A percentile compares a stretch with the other conserved stretches of the same genome.
Evolutionary conservation across 768 basidiomycete species (phyloP).

Genomic region (Suillus brevipes): DNA sequence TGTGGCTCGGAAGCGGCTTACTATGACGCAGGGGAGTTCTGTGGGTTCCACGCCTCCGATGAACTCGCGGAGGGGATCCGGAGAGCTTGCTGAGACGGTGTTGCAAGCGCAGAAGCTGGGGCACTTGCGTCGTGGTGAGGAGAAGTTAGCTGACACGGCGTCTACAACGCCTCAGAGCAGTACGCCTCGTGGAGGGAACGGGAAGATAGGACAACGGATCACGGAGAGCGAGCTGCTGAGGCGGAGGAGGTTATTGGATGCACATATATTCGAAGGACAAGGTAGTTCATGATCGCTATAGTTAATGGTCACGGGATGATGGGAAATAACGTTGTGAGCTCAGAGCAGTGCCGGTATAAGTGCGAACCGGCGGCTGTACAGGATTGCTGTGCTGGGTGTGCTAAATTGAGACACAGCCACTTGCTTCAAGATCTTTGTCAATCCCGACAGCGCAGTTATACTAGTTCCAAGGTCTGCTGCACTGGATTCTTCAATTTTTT

Average conservation of each 20-base stretch:
- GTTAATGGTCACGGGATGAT: background rate
- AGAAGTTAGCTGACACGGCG: background rate
- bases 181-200: slow-evolving; percentile 33
- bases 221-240: slow-evolving; percentile 79
- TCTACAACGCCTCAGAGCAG: slow-evolving; percentile 22
- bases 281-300: background rate
- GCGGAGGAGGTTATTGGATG: slow-evolving; percentile 73
- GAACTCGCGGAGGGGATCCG: slow-evolving; percentile 21
- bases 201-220: slow-evolving; percentile 64
- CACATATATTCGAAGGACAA: slow-evolving; percentile 54
- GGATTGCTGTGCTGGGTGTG: slow-evolving; percentile 34
- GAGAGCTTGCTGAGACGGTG: slow-evolving; percentile 18
- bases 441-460: background rate
- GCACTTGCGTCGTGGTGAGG: background rate
- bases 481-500: slow-evolving; percentile 23
- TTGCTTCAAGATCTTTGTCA: slow-evolving; percentile 16
- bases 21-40: slow-evolving; percentile 8
- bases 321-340: background rate
- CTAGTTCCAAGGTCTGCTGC: slow-evolving; percentile 12
- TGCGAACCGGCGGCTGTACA: background rate
- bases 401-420: slow-evolving; percentile 38
- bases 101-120: slow-evolving; percentile 15
- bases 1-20: slow-evolving; percentile 53
- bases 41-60: slow-evolving; percentile 28
- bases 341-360: background rate